Percentiles rank a stretch among this genome's conserved stretches.
These are phyloP conservation scores for Gryganskiella cystojenkinii DNA, from an alignment of 192 early-diverging fungal genomes.

Conservation along the genomic window DNA sequence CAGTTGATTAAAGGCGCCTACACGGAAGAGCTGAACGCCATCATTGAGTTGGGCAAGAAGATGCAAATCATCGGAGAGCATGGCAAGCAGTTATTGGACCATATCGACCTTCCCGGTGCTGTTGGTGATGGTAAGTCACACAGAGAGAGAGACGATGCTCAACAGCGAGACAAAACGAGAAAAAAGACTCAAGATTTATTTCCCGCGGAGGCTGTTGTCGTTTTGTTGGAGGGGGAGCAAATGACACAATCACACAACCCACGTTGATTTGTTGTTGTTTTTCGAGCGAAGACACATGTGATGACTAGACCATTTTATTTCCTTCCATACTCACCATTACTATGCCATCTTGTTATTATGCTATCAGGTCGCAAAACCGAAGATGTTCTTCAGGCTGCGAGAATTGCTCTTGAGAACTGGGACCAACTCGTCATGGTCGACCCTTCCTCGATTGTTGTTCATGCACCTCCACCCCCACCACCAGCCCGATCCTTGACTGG, in stretches of 20 bases:
- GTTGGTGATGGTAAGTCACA: conserved; percentile 30
- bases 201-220: background rate
- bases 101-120: conserved; percentile 36
- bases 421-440: conserved; percentile 37
- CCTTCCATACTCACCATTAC: too few species aligned
- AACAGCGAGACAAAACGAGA: too few species aligned
- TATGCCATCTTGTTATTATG: too few species aligned
- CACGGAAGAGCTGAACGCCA: conserved; percentile 42
- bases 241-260: background rate
- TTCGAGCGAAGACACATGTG: too few species aligned
- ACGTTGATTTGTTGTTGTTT: background rate
- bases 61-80: conserved; percentile 55
- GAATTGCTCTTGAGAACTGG: conserved; percentile 46
- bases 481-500: background rate
- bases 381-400: conserved; percentile 42
- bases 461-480: conserved; percentile 33
- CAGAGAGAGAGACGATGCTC: too few species aligned
- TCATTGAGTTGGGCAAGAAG: conserved; percentile 47
- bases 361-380: conserved; percentile 49
- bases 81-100: conserved; percentile 38
- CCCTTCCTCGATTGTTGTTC: conserved; percentile 31
- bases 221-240: conserved; percentile 1
- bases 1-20: conserved; percentile 43
- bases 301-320: too few species aligned
- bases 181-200: background rate